phyloP scores from a whole-genome alignment of 495 filamentous ascomycete genomes.

The Apiosordaria backusii region DNA sequence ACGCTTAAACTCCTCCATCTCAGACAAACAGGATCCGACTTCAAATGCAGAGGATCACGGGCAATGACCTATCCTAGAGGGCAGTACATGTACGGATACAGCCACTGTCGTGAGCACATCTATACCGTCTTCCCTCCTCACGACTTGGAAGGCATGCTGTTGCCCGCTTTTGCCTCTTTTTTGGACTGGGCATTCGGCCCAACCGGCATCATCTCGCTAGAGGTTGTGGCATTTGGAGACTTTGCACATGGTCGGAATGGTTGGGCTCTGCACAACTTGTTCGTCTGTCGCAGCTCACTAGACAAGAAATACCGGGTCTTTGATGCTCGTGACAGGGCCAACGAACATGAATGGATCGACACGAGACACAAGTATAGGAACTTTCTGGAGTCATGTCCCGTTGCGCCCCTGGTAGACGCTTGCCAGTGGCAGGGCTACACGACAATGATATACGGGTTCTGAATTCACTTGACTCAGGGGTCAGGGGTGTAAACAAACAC shows the following conservation, averaged over 20 bases:
- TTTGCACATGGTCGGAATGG: neutral
- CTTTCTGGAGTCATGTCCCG: neutral
- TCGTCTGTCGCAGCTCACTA: neutral
- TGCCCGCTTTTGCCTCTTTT: neutral
- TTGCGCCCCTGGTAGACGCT: neutral
- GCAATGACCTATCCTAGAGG: neutral
- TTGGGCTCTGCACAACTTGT: neutral
- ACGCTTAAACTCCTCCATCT: neutral
- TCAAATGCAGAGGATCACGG: neutral
- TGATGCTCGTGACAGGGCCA: neutral
- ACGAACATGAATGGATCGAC: neutral
- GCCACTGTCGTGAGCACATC: too few relatives aligned
- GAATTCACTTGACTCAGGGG: too few relatives aligned
- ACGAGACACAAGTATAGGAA: neutral
- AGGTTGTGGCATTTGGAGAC: neutral
- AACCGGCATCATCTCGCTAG: neutral
- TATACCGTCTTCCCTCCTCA: neutral
- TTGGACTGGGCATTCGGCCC: neutral
- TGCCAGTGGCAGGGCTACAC: too few relatives aligned
- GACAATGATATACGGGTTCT: too few relatives aligned
- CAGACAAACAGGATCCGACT: neutral
- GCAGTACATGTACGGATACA: neutral
- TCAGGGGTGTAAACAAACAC: neutral
- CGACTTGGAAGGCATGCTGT: neutral
- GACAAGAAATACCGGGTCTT: neutral